phyloP scores from a whole-genome alignment of 805 yeast genomes.

The Candida broadrunensis region DNA sequence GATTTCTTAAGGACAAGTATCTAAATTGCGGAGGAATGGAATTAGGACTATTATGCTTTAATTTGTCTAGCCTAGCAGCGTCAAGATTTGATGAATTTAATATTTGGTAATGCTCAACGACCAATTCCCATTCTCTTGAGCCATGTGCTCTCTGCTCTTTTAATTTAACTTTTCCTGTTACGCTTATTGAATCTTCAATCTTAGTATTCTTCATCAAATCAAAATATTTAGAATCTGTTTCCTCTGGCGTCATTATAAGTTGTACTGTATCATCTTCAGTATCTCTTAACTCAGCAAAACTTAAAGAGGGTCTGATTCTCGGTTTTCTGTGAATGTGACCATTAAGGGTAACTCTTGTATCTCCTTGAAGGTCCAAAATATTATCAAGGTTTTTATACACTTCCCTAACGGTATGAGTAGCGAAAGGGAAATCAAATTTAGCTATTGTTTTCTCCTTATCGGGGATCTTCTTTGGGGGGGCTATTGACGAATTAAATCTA shows the following conservation, averaged over 20 bases:
- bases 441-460: slow-evolving; percentile 17
- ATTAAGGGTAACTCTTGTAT: slow-evolving; percentile 47
- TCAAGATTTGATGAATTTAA: slow-evolving; percentile 62
- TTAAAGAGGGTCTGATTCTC: slow-evolving; percentile 61
- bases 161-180: slow-evolving; percentile 51
- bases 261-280: slow-evolving; percentile 65
- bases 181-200: slow-evolving; percentile 69
- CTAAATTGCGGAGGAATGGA: slow-evolving; percentile 78
- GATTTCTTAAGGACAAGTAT: slow-evolving; percentile 72
- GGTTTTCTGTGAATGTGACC: slow-evolving; percentile 88
- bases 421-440: slow-evolving; percentile 34
- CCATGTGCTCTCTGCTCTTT: slow-evolving; percentile 20
- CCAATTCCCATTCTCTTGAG: slow-evolving; percentile 52
- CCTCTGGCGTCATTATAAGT: slow-evolving; percentile 38
- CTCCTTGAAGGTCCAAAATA: slow-evolving; percentile 4
- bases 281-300: slow-evolving; percentile 78
- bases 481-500: no score
- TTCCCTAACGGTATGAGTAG: slow-evolving; percentile 25
- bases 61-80: slow-evolving; percentile 65
- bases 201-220: slow-evolving; percentile 48
- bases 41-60: slow-evolving; percentile 46
- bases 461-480: slow-evolving; percentile 9
- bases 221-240: slow-evolving; percentile 32
- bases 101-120: slow-evolving; percentile 47
- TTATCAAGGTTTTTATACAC: slow-evolving; percentile 9